A percentile compares a stretch with the other conserved stretches of the same genome.
Conservation (phyloP, 1,139 yeast genomes). For the Saccharomyces hybrid region DNA sequence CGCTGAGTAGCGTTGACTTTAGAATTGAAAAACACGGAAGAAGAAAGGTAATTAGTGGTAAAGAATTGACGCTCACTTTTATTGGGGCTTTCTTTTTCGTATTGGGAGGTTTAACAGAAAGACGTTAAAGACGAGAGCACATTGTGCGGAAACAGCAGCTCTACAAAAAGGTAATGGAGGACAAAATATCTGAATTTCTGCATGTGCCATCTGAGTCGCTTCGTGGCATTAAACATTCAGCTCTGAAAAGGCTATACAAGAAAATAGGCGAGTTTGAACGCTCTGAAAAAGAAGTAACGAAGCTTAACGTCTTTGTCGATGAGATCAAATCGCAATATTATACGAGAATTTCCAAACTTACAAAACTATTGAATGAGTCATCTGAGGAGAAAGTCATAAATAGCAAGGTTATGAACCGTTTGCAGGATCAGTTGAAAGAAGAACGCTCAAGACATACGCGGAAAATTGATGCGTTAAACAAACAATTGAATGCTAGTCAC, state of each 20-base stretch:
- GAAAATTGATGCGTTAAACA: constrained; percentile 29
- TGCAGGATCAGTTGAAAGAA: constrained; percentile 20
- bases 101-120: neutral
- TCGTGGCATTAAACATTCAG: neutral
- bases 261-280: constrained; percentile 2
- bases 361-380: constrained; percentile 30
- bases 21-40: neutral
- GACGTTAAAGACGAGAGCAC: neutral
- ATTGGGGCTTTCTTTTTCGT: neutral
- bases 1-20: too few species aligned
- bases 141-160: neutral
- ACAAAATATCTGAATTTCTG: neutral
- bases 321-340: constrained; percentile 39
- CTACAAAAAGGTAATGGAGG: neutral
- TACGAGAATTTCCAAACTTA: constrained; percentile 32
- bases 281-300: constrained; percentile 5
- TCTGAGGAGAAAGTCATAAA: neutral
- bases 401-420: neutral
- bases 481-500: constrained; percentile 37
- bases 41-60: neutral
- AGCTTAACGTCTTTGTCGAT: constrained; percentile 40
- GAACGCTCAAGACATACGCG: constrained; percentile 27
- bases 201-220: neutral
- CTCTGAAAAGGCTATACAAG: neutral
- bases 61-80: neutral